Base-by-base conservation (phyloP, 148 eudicot genomes). In the Salicornia ramosissima region DNA sequence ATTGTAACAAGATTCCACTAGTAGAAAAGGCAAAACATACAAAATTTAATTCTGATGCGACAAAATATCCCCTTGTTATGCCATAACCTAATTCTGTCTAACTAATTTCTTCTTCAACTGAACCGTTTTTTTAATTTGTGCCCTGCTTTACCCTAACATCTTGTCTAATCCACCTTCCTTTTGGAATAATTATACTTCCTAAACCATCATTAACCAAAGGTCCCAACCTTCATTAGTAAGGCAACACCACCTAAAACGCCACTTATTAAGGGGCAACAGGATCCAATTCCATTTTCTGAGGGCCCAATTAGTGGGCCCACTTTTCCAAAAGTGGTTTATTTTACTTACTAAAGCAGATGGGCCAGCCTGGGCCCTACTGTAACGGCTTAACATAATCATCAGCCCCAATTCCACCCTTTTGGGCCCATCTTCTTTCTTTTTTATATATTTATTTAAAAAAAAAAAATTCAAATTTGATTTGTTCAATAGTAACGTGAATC, bases 141-240 rank as follows among this genome's bases (percentile, higher is more conserved):
- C 69, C 62, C 10, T 75, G 69, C 79, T 75, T 70, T 75, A 63
- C 64, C 70, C 58, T 64, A 42, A 63, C 79, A 75, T 13, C 12
- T 12, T 15, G 33, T 47, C 67, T 47, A 60, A 40, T 43, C 49
- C 30, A 19, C 57, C 26, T n/a, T n/a, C 33, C 28, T 28, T 70
- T 64, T 6, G 11, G 40, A 60, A 70, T 56, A 64, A 76, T 43
- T 64, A 46, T 33, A 64, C 70, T 25, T 70, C 61, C 65, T 43
- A 64, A 76, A 64, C 21, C 74, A 76, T 76, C 52, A 76, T 64
- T 76, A 75, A 75, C 19, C 36, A 28, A 26, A 65, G 74, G 53
- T 39, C 77, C 74, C 57, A 69, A 69, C 47, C 79, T 70, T 76
- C 58, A 64, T 76, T 76, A 64, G 52, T 25, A 64, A 56, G 79